phyloP scores from a whole-genome alignment of 2,329 filamentous ascomycete species.

The Orbilia blumenaviensis region DNA sequence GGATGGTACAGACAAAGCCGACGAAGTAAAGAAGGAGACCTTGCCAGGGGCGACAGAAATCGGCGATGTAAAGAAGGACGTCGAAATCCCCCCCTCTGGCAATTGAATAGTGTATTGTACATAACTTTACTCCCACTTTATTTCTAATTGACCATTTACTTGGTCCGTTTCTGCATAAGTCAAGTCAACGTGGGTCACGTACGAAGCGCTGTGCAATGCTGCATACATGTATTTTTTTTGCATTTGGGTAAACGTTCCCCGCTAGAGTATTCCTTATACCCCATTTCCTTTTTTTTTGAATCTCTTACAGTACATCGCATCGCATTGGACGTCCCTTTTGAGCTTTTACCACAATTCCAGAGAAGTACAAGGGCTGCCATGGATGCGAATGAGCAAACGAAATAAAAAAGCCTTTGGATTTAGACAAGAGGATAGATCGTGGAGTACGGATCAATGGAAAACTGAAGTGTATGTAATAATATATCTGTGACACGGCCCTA shows the following conservation, averaged over 20 bases:
- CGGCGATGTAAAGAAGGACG: not conserved
- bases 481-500: too few relatives aligned
- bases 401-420: not conserved
- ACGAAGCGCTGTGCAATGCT: too few relatives aligned
- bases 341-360: too few relatives aligned
- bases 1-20: not conserved
- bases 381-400: too few relatives aligned
- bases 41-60: slow-evolving; percentile 8
- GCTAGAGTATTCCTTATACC: not conserved
- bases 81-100: not conserved
- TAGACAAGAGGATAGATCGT: not conserved
- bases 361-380: not conserved
- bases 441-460: too few relatives aligned
- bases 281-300: not conserved
- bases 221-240: too few relatives aligned
- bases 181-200: too few relatives aligned
- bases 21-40: not conserved
- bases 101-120: too few relatives aligned
- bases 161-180: not conserved
- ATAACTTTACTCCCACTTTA: too few relatives aligned
- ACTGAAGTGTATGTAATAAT: too few relatives aligned
- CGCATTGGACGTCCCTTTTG: not conserved
- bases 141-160: too few relatives aligned
- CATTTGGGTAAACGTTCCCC: too few relatives aligned
- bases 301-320: not conserved